A percentile compares a stretch with the other conserved stretches of the same genome.
These are phyloP conservation scores for Elongisporangium anandrum DNA, from an alignment of 352 stramenopile genomes.

Conservation along the genomic window DNA sequence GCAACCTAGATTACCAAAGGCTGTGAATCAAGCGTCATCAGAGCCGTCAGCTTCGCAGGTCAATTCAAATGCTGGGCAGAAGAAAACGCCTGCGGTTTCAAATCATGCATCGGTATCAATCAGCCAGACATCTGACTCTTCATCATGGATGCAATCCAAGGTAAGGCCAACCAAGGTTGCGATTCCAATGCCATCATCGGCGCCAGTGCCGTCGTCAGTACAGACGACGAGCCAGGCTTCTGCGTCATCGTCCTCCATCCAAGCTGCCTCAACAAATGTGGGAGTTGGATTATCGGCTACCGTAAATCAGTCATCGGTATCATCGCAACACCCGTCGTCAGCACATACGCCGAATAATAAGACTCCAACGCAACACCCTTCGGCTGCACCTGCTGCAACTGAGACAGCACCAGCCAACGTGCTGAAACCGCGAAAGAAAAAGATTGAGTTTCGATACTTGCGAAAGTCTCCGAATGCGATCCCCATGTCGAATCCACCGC, in stretches of 20 bases:
- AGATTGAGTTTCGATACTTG: neutral
- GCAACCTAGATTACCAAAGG: neutral
- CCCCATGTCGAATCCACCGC: neutral
- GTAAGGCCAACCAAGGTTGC: neutral
- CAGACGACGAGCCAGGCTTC: neutral
- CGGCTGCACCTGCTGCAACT: neutral
- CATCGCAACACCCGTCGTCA: neutral
- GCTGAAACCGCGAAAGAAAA: conserved; percentile 25
- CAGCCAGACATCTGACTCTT: neutral
- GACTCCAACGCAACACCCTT: too few relatives aligned
- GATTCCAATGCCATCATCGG: neutral
- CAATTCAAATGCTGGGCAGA: neutral
- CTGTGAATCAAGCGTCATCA: neutral
- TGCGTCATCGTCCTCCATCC: neutral
- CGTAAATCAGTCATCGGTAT: neutral
- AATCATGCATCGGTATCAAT: neutral
- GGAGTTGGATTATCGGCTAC: neutral
- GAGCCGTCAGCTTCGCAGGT: neutral
- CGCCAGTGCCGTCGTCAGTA: neutral
- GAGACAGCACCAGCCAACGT: conserved; percentile 4
- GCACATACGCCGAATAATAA: too few relatives aligned
- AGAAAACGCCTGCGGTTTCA: neutral
- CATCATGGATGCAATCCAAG: neutral
- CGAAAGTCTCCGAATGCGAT: neutral
- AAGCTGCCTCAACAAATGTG: neutral